These are phyloP conservation scores for Daldinia loculata DNA, from an alignment of 495 filamentous ascomycete genomes.

Conservation along the genomic window DNA sequence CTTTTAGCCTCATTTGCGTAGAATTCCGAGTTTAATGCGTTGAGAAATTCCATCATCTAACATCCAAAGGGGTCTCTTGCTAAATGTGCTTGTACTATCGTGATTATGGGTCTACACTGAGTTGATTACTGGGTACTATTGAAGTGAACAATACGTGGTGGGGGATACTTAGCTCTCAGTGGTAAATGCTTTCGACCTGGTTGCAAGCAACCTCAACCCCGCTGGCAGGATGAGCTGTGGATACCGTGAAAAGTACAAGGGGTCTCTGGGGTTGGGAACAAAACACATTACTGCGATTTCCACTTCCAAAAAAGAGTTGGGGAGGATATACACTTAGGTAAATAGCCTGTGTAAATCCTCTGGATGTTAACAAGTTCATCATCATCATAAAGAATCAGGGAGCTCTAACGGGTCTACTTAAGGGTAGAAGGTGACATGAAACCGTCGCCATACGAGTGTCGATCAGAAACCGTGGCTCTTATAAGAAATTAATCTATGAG, in stretches of 20 bases:
- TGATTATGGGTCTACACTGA: neutral
- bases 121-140: neutral
- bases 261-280: no score
- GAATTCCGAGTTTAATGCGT: neutral
- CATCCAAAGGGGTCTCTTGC: neutral
- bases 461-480: conserved; percentile 16
- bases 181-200: no score
- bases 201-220: no score
- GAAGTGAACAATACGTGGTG: neutral
- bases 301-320: neutral
- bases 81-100: neutral
- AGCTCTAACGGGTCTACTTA: neutral
- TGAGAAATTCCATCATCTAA: neutral
- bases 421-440: neutral
- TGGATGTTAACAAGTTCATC: neutral
- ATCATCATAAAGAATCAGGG: neutral
- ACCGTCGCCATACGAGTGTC: neutral
- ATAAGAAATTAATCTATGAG: conserved; percentile 37
- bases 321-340: neutral
- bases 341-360: neutral
- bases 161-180: neutral
- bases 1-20: neutral
- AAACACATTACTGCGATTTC: no score
- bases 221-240: no score
- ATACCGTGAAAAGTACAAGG: no score